These are phyloP conservation scores for Starmerella cellae DNA, from an alignment of 805 yeast species.

Conservation along the genomic window DNA sequence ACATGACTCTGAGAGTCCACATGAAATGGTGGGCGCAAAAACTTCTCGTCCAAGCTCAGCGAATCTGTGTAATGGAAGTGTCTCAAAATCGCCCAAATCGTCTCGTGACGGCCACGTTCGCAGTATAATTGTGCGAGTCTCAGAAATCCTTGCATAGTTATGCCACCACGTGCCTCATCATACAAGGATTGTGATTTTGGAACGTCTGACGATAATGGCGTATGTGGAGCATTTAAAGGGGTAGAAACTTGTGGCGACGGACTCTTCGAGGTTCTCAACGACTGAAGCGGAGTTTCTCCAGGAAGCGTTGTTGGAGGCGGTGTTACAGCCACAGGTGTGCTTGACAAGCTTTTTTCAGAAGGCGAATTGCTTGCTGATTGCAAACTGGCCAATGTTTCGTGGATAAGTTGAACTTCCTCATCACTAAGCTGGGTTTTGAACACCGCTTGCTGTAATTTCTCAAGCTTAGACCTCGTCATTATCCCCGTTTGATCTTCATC, in stretches of 20 bases:
- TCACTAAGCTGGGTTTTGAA: slow-evolving; percentile 46
- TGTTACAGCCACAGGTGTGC: not conserved
- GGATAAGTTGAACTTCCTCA: slow-evolving; percentile 30
- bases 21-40: slow-evolving; percentile 66
- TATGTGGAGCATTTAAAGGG: not conserved
- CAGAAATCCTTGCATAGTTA: slow-evolving; percentile 64
- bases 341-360: slow-evolving; percentile 9
- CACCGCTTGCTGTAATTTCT: slow-evolving; percentile 57
- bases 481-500: slow-evolving; percentile 87
- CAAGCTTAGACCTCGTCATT: slow-evolving; percentile 57
- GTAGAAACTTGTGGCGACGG: not conserved
- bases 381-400: slow-evolving; percentile 27
- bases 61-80: slow-evolving; percentile 88
- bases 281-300: not conserved
- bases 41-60: slow-evolving; percentile 63
- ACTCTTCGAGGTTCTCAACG: not conserved
- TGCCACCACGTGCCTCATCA: slow-evolving; percentile 33
- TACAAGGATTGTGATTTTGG: slow-evolving; percentile 8
- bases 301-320: not conserved
- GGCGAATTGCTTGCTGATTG: slow-evolving; percentile 20
- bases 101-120: slow-evolving; percentile 87
- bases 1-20: slow-evolving; percentile 66
- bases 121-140: slow-evolving; percentile 69
- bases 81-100: slow-evolving; percentile 88
- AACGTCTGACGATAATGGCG: not conserved